A percentile compares a stretch with the other conserved stretches of the same genome.
Conservation (phyloP, 129 eudicot genomes). For the Erigeron canadensis region DNA sequence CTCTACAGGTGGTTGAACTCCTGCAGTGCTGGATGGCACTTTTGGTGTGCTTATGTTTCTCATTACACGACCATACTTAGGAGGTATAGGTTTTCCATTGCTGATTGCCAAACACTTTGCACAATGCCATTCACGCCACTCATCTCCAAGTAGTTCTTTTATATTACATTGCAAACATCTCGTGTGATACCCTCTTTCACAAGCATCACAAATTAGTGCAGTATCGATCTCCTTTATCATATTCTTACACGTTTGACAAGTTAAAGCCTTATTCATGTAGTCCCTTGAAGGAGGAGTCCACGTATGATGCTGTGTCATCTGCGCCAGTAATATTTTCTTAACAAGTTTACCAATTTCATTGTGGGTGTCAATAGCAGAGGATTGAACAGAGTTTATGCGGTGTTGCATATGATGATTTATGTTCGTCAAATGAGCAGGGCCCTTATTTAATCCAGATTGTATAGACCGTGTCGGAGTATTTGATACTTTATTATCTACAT, state of each 20-base stretch:
- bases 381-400: background rate
- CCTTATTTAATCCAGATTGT: background rate
- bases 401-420: background rate
- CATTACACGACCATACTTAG: constrained; percentile 72
- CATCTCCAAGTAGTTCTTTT: constrained; percentile 50
- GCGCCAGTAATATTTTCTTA: constrained; percentile 51
- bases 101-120: constrained; percentile 53
- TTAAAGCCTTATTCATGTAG: constrained; percentile 63
- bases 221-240: constrained; percentile 45
- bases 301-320: constrained; percentile 32
- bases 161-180: constrained; percentile 55
- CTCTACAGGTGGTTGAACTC: constrained; percentile 35
- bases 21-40: constrained; percentile 38
- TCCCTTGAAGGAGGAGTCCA: constrained; percentile 82
- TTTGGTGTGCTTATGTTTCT: constrained; percentile 41
- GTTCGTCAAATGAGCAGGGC: background rate
- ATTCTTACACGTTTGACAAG: constrained; percentile 64
- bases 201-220: constrained; percentile 74
- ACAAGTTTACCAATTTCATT: constrained; percentile 58
- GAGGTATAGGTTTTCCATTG: constrained; percentile 70
- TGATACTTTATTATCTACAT: background rate
- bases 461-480: background rate
- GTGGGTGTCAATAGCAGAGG: constrained; percentile 4
- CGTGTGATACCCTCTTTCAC: constrained; percentile 73
- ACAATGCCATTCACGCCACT: constrained; percentile 61